Evolutionary conservation across 2,329 filamentous ascomycete species (phyloP).

Genomic region (Chrysoporthe puriensis): DNA sequence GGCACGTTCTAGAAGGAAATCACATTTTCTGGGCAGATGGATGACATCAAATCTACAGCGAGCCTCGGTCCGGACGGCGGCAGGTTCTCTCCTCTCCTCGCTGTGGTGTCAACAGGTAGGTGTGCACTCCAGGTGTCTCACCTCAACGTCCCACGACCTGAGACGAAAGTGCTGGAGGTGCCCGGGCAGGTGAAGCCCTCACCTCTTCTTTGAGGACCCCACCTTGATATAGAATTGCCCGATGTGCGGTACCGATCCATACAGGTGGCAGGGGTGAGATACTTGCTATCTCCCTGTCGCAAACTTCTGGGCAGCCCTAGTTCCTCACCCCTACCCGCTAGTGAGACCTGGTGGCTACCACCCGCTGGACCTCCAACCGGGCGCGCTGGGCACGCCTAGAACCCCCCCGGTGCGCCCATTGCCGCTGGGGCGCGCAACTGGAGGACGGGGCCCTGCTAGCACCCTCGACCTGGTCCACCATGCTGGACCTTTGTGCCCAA

Average conservation of each 20-base stretch:
- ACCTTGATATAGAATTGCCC: not conserved
- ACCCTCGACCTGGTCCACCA: slow-evolving; percentile 25
- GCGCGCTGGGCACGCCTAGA: not conserved
- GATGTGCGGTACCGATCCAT: slow-evolving; percentile 3
- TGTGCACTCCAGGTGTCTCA: not conserved
- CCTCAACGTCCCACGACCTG: not conserved
- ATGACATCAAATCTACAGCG: no score
- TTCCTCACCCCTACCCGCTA: slow-evolving; percentile 11
- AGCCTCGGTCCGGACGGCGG: no score
- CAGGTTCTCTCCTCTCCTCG: no score
- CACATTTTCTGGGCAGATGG: not conserved
- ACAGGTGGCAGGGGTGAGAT: not conserved
- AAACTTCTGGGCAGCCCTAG: not conserved
- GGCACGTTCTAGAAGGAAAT: not conserved
- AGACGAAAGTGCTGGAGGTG: not conserved
- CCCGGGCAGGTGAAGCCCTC: not conserved
- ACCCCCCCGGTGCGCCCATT: not conserved
- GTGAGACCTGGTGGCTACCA: slow-evolving; percentile 5
- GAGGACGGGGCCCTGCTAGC: slow-evolving; percentile 24
- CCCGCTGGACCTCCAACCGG: slow-evolving; percentile 5
- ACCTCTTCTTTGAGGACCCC: not conserved
- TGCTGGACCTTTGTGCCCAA: not conserved
- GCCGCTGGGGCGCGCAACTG: slow-evolving; percentile 2
- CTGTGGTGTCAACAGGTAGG: not conserved
- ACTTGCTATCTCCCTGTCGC: slow-evolving; percentile 12